Evolutionary conservation across 2,329 filamentous ascomycete genomes (phyloP), one percentile per base, ranked within the genome.

Genomic region (Lachnellula arida): DNA sequence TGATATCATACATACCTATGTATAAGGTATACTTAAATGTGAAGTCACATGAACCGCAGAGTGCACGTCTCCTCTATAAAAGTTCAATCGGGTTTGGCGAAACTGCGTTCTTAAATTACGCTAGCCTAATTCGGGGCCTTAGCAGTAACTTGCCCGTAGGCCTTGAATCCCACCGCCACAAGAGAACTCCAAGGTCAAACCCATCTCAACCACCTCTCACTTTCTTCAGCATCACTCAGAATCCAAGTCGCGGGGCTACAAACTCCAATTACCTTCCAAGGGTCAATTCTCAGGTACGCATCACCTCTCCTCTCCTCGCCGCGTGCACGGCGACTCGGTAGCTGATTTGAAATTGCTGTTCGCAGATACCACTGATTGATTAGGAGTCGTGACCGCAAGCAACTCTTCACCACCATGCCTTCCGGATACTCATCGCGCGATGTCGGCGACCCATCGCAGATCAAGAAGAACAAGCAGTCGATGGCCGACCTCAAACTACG

Each of bases 401-500:
- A 56, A 49, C 25, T 49, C 23, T 14, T 57, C 63, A 64, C 57
- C 63, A 64, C 57, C 42, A 80, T 72, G 61, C 85, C 86, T 82
- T 81, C 84, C 74, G 78, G 82, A 64, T 87, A 86, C 75, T 85
- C 82, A 56, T 85, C 83, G 49, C 81, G 84, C 67, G 84, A 87
- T 70, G 81, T 83, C 60, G 82, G 81, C 74, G 84, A 87, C 71
- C 81, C 82, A 72, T 82, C 81, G 68, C 82, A 86, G 72, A 82
- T 85, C 67, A 85, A 83, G 81, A 96, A 92, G 79, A 97, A 95
- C 80, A 97, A 97, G 81, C 94, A 97, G 78, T 96, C 91, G 73
- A 97, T 99, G 90, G 93, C 93, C 67, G 94, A 99, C 74, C 84
- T 99, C 63, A 99, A 99, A 82, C 85, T 97, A 69, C 87, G 94